Conservation (phyloP, 306 rosid species). For the Ziziphus jujuba region DNA sequence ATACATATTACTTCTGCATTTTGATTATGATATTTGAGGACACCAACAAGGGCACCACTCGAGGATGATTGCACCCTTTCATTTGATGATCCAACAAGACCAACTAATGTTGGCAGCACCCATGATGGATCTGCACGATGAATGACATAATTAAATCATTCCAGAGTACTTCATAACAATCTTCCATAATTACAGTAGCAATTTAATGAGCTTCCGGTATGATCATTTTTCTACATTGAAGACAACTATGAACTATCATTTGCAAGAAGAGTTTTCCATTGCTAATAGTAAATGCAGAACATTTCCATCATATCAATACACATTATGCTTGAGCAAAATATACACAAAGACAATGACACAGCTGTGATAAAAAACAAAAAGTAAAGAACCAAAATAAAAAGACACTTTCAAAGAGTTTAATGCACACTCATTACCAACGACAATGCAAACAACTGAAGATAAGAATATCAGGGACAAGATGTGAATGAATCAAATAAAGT, state of each 20-base stretch:
- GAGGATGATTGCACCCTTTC: constrained; percentile 59
- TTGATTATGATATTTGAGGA: constrained; percentile 68
- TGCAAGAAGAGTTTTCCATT: not conserved
- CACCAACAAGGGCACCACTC: constrained; percentile 50
- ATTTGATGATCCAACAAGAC: constrained; percentile 53
- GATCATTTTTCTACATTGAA: not conserved
- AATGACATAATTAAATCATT: constrained; percentile 23
- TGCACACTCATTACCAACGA: not conserved
- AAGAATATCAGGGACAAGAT: not conserved
- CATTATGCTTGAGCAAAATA: not conserved
- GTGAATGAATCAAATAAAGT: not conserved
- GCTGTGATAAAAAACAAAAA: not conserved
- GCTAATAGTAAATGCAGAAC: not conserved
- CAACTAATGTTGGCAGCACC: constrained; percentile 62
- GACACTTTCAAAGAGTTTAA: not conserved
- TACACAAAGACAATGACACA: not conserved
- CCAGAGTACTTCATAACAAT: constrained; percentile 11
- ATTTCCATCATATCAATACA: not conserved
- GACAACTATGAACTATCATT: not conserved
- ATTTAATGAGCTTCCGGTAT: not conserved
- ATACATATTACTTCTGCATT: constrained; percentile 56
- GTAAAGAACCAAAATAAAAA: not conserved
- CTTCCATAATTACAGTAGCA: not conserved
- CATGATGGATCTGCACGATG: constrained; percentile 72
- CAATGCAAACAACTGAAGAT: not conserved